Base-by-base conservation (phyloP, 441 rosid genomes). In the Eutrema salsugineum region DNA sequence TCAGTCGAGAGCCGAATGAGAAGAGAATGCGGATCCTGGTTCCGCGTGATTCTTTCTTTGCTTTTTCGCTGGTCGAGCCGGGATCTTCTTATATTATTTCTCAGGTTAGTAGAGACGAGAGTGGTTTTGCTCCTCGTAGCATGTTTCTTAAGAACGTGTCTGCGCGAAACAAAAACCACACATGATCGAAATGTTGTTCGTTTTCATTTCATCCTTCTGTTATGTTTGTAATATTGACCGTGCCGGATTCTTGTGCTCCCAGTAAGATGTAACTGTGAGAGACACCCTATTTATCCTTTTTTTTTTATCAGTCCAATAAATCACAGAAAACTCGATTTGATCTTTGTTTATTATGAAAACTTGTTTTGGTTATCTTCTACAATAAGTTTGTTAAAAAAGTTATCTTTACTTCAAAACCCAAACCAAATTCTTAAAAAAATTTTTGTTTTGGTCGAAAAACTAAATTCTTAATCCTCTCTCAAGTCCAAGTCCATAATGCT, bases 1-100 rank as follows among this genome's bases (percentile, higher is more conserved):
- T 64, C 97, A 91, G 75, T 91, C 97, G 44, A 84, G 95, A 83
- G 97, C 95, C 19, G 94, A 89, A 0, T 91, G 72, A 82, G 82
- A 39, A 44, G 51, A 76, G 66, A 28, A 19, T 16, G 43, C 9
- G 36, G 47, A 20, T 68, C 60, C 11, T 66, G 44, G 39, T 35
- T 32, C 61, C 7, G 66, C 47, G 30, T 49, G 77, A 66, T 66
- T 75, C 57, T 62, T 60, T 73, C 51, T 65, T 73, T 33, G 58
- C 24, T 43, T 66, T 19, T 24, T 40, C 11, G 7, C 1, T n/a
- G n/a, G n/a, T 38, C 28, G 56, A 72, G 57, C 35, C 35, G 19
- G 33, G 43, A 32, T 49, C 20, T 30, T 51, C 35, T 40, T 68
- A 53, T 53, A 68, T 61, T 68, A 68, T 68, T 75, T 68, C 7